Base-by-base conservation (phyloP, 176 grass and related monocot genomes). In the Tillandsia fasciculata region DNA sequence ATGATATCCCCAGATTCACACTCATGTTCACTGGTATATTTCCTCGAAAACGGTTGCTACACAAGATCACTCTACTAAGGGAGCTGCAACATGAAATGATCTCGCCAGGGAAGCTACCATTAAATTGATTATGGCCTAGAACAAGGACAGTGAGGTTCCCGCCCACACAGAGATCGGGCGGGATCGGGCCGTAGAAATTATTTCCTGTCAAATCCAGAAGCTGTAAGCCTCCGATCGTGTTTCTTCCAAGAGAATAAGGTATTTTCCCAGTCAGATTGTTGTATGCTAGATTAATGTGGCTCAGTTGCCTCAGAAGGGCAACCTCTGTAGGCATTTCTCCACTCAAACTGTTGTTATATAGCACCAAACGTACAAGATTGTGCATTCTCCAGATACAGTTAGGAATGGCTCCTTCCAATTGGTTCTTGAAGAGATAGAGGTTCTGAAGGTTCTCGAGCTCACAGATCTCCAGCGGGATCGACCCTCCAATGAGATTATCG, bases 261-360 rank as follows among this genome's bases (percentile, higher is more conserved):
- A 90, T 9, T 67, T 78, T 28, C 0, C 83, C 87, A 0, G 48
- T 86, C 28, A 90, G 81, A 11, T 77, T 75, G 64, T 90, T 90
- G 28, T 48, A 50, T 53, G 52, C 81, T 65, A 83, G 77, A 10
- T 61, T 68, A 49, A 90, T 73, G 53, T 73, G 72, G 54, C 64
- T 80, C 2, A 90, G 70, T 2, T 86, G 78, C 29, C 53, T 83
- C 69, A 80, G 14, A 2, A 74, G 80, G 49, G 76, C 83, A 6
- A 90, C 80, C 70, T 83, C 73, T n/a, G 52, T 13, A n/a, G 73
- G 77, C 0, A 90, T 1, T 67, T 86, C 83, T 15, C 87, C 87
- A 64, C 22, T 75, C 10, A 90, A 51, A 11, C 74, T 68, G 15
- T 86, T 90, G 27, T 72, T 77, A 49, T 75, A 56, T 51, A 86